Evolutionary conservation across 2,329 filamentous ascomycete genomes (phyloP), one percentile per base, ranked within the genome.

Genomic region (Aspergillus sergii): DNA sequence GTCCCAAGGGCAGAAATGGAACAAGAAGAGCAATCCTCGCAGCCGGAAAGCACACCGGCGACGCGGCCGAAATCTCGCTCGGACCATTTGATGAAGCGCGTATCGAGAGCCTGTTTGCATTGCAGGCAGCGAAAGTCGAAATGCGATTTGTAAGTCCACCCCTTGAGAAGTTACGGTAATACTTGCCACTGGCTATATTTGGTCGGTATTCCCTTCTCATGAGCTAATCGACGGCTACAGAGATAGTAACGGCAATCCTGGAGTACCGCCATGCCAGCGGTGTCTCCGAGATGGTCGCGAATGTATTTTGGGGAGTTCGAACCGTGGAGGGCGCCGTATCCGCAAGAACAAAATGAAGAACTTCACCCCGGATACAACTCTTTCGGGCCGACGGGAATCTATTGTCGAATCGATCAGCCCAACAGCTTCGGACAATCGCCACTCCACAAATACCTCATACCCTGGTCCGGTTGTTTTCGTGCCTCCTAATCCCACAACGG

Each of bases 231-330:
- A 55, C 16, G 12, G 32, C 51, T 39, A 51, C 69, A 78, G 81
- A 72, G 72, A 81, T 70, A 71, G 75, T 71, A 77, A 83, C 80
- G 76, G 84, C 74, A 74, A 79, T 77, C 74, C 83, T 72, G 74
- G 82, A 72, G 71, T 82, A 79, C 80, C 80, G 32, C 86, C 86
- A 30, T 88, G 86, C 68, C 81, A 85, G 58, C 79, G 86, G 60
- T 88, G 86, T 74, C 82, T 84, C 65, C 82, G 83, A 68, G 85
- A 87, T 66, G 79, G 81, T 61, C 83, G 85, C 58, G 85, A 88
- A 64, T 88, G 86, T 71, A 81, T 88, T 12, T 80, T 88, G 23
- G 86, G 85, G 9, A 83, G 83, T 51, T 86, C 84, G 55, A 88
- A 88, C 70, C 83, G 86, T 60, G 86, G 86, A 53, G 86, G 86